These are phyloP conservation scores for Metarhizium rileyi DNA, from an alignment of 2,329 filamentous ascomycete species.

Conservation along the genomic window DNA sequence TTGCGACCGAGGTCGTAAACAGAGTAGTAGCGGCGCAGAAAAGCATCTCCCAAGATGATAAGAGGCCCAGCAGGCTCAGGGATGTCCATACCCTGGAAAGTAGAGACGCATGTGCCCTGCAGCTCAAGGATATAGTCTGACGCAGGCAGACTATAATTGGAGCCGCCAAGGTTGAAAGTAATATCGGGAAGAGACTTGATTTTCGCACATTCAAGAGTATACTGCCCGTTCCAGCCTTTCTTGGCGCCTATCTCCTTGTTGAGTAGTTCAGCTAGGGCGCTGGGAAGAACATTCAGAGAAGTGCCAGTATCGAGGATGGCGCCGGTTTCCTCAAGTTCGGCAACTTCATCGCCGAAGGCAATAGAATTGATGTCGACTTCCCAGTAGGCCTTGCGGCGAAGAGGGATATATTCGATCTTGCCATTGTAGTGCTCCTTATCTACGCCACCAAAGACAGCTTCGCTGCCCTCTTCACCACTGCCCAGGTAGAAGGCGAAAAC, in stretches of 20 bases:
- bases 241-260: constrained; percentile 97
- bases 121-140: constrained; percentile 96
- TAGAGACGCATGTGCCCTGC: constrained; percentile 90
- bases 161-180: constrained; percentile 78
- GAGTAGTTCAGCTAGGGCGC: constrained; percentile 84
- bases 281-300: constrained; percentile 91
- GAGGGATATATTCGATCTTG: constrained; percentile 83
- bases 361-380: constrained; percentile 95
- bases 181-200: constrained; percentile 79
- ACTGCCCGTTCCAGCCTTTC: constrained; percentile 96
- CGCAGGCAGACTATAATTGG: constrained; percentile 84
- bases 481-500: constrained; percentile 97
- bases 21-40: constrained; percentile 82
- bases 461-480: constrained; percentile 63
- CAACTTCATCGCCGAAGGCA: constrained; percentile 74
- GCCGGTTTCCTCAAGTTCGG: constrained; percentile 88
- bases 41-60: constrained; percentile 85
- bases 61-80: constrained; percentile 82
- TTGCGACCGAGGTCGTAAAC: constrained; percentile 90
- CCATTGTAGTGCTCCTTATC: constrained; percentile 73
- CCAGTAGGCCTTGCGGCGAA: constrained; percentile 99
- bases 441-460: constrained; percentile 82
- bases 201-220: constrained; percentile 82
- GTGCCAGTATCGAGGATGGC: constrained; percentile 97
- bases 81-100: constrained; percentile 95